A percentile compares a stretch with the other conserved stretches of the same genome.
These are phyloP conservation scores for Astrothelium subdiscretum DNA, from an alignment of 495 filamentous ascomycete species.

Conservation along the genomic window DNA sequence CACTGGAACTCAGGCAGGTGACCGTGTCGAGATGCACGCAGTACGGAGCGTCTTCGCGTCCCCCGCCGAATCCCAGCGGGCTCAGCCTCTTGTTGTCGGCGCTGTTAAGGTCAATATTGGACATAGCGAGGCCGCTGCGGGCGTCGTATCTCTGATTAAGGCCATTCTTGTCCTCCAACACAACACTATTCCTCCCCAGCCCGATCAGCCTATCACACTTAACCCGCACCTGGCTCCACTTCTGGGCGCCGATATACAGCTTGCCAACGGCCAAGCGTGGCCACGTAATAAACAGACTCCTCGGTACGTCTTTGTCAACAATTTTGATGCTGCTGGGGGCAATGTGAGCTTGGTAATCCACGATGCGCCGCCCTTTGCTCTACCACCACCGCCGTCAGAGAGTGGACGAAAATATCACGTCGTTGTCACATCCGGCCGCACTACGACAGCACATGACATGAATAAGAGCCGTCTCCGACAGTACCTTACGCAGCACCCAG, in stretches of 20 bases:
- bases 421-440: constrained; percentile 1
- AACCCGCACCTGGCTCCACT: constrained; percentile 29
- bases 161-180: constrained; percentile 79
- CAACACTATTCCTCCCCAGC: constrained; percentile 67
- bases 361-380: constrained; percentile 26
- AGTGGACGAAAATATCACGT: constrained; percentile 36
- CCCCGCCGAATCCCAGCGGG: constrained; percentile 46
- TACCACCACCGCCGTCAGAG: constrained; percentile 42
- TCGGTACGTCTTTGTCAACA: constrained; percentile 15
- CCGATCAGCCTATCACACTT: constrained; percentile 27
- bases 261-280: constrained; percentile 24
- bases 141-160: constrained; percentile 71
- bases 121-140: constrained; percentile 81
- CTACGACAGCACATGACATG: background rate
- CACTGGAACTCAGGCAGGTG: constrained; percentile 36
- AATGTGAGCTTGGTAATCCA: constrained; percentile 27
- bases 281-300: background rate
- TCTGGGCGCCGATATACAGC: constrained; percentile 26
- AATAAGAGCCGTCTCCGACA: constrained; percentile 6
- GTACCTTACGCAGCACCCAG: constrained; percentile 8
- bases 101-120: constrained; percentile 83
- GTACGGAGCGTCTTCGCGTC: constrained; percentile 69
- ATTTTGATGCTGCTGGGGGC: constrained; percentile 21
- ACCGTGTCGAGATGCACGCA: constrained; percentile 33
- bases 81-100: constrained; percentile 65